Percentiles rank a stretch among this genome's conserved stretches.
Evolutionary conservation across 1,139 yeast genomes (phyloP).

Genomic region (Nakaseomyces nivariensis): DNA sequence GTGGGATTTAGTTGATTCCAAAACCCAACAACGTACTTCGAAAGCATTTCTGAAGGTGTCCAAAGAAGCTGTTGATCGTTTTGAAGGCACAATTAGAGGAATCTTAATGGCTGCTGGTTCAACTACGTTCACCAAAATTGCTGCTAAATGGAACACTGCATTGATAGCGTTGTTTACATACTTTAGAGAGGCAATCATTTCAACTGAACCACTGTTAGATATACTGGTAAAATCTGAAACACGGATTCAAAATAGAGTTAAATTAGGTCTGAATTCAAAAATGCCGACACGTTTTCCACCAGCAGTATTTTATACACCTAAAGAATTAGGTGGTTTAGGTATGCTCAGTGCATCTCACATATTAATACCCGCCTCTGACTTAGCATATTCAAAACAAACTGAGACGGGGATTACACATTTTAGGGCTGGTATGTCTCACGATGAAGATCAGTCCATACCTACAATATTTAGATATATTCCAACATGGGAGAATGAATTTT

Average conservation of each 20-base stretch:
- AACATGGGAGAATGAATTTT: conserved; percentile 93
- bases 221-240: conserved; percentile 85
- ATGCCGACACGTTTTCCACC: conserved; percentile 99
- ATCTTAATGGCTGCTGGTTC: conserved; percentile 94
- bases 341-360: conserved; percentile 97
- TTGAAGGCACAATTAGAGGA: conserved; percentile 78
- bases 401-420: conserved; percentile 93
- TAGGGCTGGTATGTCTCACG: conserved; percentile 85
- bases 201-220: conserved; percentile 73
- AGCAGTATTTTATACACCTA: conserved; percentile 95
- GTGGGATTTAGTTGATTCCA: conserved; percentile 75
- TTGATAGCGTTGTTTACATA: conserved; percentile 78
- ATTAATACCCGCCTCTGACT: conserved; percentile 84
- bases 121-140: conserved; percentile 88
- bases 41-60: conserved; percentile 81
- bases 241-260: conserved; percentile 86
- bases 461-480: conserved; percentile 87
- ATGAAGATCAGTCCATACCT: conserved; percentile 74
- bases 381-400: conserved; percentile 86
- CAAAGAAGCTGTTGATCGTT: conserved; percentile 65
- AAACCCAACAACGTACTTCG: conserved; percentile 79
- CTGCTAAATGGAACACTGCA: conserved; percentile 95
- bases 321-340: conserved; percentile 93
- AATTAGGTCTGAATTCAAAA: conserved; percentile 89
- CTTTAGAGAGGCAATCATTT: conserved; percentile 84